Evolutionary conservation across 441 rosid genomes (phyloP).

Genomic region (Sinapis alba): DNA sequence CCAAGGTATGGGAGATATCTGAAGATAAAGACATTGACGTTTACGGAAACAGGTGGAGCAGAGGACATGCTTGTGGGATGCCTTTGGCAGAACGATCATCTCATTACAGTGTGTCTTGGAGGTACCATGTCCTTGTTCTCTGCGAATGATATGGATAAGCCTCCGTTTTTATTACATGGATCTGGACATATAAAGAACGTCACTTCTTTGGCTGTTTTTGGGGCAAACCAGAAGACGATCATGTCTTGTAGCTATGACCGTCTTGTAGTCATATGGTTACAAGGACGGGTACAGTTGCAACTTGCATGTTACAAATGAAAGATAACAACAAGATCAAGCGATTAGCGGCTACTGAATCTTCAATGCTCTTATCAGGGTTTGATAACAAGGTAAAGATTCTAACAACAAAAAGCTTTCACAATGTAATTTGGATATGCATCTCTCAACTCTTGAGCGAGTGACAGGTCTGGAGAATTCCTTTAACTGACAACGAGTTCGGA

Average conservation of each 20-base stretch:
- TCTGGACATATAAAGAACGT: constrained; percentile 66
- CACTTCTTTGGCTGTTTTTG: constrained; percentile 66
- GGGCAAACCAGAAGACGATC: constrained; percentile 49
- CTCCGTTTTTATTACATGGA: constrained; percentile 53
- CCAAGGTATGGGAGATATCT: constrained; percentile 85
- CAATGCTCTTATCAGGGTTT: too few species aligned
- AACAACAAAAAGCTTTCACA: too few species aligned
- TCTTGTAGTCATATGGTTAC: too few species aligned
- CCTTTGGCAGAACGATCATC: constrained; percentile 88
- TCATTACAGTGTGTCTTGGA: constrained; percentile 86
- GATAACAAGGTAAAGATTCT: too few species aligned
- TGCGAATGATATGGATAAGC: constrained; percentile 73
- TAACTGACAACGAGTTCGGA: constrained; percentile 65
- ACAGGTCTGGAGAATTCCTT: constrained; percentile 67
- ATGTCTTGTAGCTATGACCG: too few species aligned
- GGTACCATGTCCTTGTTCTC: constrained; percentile 75
- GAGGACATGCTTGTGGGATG: constrained; percentile 96
- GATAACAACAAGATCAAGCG: too few species aligned
- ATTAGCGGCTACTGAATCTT: too few species aligned
- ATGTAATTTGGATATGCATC: not conserved
- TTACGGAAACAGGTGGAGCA: constrained; percentile 70
- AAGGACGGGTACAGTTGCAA: too few species aligned
- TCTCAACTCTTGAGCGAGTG: not conserved
- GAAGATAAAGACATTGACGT: constrained; percentile 72
- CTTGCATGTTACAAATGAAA: too few species aligned